Conservation (phyloP, 1,284 basidiomycete species). For the Rhodotorula sp. region DNA sequence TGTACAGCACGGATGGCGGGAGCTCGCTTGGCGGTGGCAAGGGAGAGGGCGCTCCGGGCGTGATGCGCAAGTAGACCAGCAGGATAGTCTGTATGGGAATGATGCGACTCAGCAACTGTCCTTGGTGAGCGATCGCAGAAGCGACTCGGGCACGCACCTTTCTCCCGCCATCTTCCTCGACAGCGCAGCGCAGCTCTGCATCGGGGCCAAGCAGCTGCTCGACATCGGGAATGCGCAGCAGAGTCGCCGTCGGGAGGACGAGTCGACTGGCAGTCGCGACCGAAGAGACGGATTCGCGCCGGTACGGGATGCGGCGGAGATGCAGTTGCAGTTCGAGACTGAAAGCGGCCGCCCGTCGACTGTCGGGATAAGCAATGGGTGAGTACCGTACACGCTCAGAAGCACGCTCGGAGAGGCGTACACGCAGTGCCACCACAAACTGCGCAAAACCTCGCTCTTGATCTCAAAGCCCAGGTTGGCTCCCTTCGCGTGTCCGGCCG, state of each 20-base stretch:
- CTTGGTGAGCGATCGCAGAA: too few species aligned
- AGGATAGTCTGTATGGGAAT: conserved; percentile 10
- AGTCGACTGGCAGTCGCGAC: not conserved
- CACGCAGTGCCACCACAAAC: conserved; percentile 78
- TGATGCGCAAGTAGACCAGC: conserved; percentile 17
- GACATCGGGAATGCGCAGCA: not conserved
- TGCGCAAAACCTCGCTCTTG: conserved; percentile 61
- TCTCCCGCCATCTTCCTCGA: conserved; percentile 2
- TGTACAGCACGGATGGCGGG: conserved; percentile 10
- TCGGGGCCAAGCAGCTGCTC: conserved; percentile 5
- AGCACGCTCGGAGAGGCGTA: conserved; percentile 47
- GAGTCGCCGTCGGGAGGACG: not conserved
- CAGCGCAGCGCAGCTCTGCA: conserved; percentile 13
- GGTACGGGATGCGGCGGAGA: conserved; percentile 70
- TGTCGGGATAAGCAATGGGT: not conserved
- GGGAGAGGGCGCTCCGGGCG: not conserved
- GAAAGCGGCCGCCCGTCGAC: conserved; percentile 80
- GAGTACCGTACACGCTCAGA: conserved; percentile 51
- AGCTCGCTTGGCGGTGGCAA: not conserved
- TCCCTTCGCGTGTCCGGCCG: not conserved
- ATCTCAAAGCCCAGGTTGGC: conserved; percentile 48
- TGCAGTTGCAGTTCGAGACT: conserved; percentile 87
- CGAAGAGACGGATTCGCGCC: not conserved
- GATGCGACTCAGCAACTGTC: not conserved
- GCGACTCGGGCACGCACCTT: not conserved